Conservation (phyloP, 805 yeast species). For the Saccharomycopsis selenospora region DNA sequence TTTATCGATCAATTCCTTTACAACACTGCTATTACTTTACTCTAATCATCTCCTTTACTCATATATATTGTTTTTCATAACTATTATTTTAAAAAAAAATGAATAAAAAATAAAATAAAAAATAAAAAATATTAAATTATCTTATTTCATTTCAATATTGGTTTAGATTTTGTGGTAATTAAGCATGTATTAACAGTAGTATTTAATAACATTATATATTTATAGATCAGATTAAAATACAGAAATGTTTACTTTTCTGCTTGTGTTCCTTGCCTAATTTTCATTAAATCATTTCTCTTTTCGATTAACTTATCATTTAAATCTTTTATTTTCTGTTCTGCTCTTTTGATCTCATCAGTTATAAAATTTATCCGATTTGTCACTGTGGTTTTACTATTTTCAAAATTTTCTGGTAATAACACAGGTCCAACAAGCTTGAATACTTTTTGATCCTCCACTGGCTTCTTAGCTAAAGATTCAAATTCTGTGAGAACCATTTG, state of each 20-base stretch:
- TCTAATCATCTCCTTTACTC: too few species aligned
- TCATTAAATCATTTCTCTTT: conserved; percentile 48
- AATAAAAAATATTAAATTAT: too few species aligned
- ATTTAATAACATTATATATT: too few species aligned
- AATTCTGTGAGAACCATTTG: conserved; percentile 83
- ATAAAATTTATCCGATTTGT: conserved; percentile 87
- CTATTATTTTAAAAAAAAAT: too few species aligned
- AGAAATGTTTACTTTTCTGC: background rate
- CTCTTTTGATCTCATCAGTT: conserved; percentile 64
- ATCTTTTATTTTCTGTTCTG: conserved; percentile 60
- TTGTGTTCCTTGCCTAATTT: conserved; percentile 33
- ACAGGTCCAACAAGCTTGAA: conserved; percentile 91
- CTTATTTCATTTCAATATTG: too few species aligned
- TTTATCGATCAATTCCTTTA: too few species aligned
- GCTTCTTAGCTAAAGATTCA: conserved; percentile 25
- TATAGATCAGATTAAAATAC: background rate
- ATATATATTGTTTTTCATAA: too few species aligned
- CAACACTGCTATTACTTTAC: too few species aligned
- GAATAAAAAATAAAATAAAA: too few species aligned
- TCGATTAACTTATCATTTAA: conserved; percentile 50
- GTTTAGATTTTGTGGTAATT: too few species aligned
- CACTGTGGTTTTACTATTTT: conserved; percentile 79
- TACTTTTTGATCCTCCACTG: conserved; percentile 57
- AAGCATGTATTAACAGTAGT: too few species aligned
- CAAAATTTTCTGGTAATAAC: conserved; percentile 77